phyloP scores from a whole-genome alignment of 2,329 filamentous ascomycete genomes.

The Helicocarpus griseus region DNA sequence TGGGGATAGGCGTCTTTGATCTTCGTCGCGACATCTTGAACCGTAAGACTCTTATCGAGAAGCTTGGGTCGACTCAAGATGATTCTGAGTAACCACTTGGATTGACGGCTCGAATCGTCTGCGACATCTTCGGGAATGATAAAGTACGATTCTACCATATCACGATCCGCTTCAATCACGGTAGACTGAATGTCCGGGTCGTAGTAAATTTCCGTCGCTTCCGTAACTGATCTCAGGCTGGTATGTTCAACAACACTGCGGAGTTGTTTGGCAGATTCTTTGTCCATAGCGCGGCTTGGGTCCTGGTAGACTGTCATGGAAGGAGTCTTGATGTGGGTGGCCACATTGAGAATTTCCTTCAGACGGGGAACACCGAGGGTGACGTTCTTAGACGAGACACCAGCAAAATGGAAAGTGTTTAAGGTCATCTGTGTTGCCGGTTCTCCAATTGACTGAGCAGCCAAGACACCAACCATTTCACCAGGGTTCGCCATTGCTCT shows the following conservation, averaged over 20 bases:
- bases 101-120: slow-evolving; percentile 56
- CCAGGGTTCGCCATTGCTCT: slow-evolving; percentile 80
- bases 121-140: slow-evolving; percentile 80
- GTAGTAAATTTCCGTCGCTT: slow-evolving; percentile 93
- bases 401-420: slow-evolving; percentile 99
- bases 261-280: slow-evolving; percentile 74
- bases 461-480: slow-evolving; percentile 97
- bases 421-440: slow-evolving; percentile 98
- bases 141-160: slow-evolving; percentile 96
- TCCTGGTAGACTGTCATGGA: slow-evolving; percentile 89
- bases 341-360: slow-evolving; percentile 98
- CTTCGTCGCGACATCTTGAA: slow-evolving; percentile 79
- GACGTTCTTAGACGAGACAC: slow-evolving; percentile 99
- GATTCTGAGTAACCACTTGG: slow-evolving; percentile 90
- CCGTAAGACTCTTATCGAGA: slow-evolving; percentile 78
- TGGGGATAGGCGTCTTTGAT: slow-evolving; percentile 82
- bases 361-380: slow-evolving; percentile 97
- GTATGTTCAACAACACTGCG: slow-evolving; percentile 92
- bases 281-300: slow-evolving; percentile 49
- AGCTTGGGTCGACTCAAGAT: slow-evolving; percentile 88
- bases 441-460: slow-evolving; percentile 96
- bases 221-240: slow-evolving; percentile 80
- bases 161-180: slow-evolving; percentile 73
- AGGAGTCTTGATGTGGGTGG: slow-evolving; percentile 96
- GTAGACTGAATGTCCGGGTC: slow-evolving; percentile 83